Base-by-base conservation (phyloP, 2,329 filamentous ascomycete genomes). In the Alternaria arbusti region DNA sequence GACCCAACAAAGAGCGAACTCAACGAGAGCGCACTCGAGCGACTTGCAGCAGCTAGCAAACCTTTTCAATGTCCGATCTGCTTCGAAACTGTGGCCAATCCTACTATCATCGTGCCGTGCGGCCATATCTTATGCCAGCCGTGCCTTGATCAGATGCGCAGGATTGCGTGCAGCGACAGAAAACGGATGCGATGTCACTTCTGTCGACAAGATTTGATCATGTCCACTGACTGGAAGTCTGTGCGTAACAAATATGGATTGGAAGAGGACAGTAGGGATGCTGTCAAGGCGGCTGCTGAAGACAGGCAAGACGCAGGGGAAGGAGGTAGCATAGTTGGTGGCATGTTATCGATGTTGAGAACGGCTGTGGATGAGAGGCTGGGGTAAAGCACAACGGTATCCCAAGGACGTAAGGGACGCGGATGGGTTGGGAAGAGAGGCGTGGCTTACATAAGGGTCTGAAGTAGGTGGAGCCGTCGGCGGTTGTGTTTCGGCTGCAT, bases 401-500 rank as follows among this genome's bases (percentile, higher is more conserved):
- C 15, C n/a, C 25, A 20, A 28, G 11, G 46, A 20, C 8, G n/a
- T 15, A 23, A 28, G 23, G 25, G 26, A 17, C 17, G n/a, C 10
- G 13, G 25, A 17, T 50, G 49, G 45, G 25, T 23, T 22, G 49
- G 28, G 12, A 7, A 5, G 28, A 51, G 49, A 23, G 8, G 22
- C 45, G 22, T 32, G 25, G 58, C 58, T 61, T 56, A 57, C 44
- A 50, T 57, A 57, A 61, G n/a, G 44, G 32, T 25, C 28, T 32
- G 43, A 54, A 49, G 51, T 49, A 23, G 40, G 59, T 59, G 59
- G 59, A 59, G 59, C 52, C 25, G 15, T 46, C 47, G 49, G 47
- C 36, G 55, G 55, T 40, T 46, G 61, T 28, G 57, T 63, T 56
- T 60, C 61, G 61, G 61, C 57, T 56, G 61, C 57, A 49, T 43